A percentile compares a stretch with the other conserved stretches of the same genome.
Conservation (phyloP, 2,329 filamentous ascomycete genomes). For the Pyrenophora tritici-repentis region DNA sequence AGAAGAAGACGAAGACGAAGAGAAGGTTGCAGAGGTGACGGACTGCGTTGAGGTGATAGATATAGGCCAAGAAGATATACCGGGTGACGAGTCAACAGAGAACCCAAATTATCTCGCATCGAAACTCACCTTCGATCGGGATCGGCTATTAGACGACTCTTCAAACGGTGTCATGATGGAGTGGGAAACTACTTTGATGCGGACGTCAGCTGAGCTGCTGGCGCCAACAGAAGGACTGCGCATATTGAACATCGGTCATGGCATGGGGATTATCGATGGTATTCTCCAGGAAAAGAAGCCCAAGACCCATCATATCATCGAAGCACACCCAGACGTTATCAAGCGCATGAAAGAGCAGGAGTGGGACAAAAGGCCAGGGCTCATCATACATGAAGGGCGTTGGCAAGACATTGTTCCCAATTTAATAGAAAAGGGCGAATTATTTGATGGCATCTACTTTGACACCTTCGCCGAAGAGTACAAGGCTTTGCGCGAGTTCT, state of each 20-base stretch:
- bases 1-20: background rate
- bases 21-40: conserved; percentile 12
- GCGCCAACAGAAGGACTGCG: conserved; percentile 47
- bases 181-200: conserved; percentile 59
- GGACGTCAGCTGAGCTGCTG: conserved; percentile 51
- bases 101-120: conserved; percentile 57
- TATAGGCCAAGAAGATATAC: conserved; percentile 32
- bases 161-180: conserved; percentile 61
- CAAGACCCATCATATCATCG: conserved; percentile 55
- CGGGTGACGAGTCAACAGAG: conserved; percentile 45
- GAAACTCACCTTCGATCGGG: conserved; percentile 54
- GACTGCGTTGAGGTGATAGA: conserved; percentile 32
- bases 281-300: conserved; percentile 53
- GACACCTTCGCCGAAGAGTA: conserved; percentile 98
- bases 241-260: conserved; percentile 57
- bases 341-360: conserved; percentile 53
- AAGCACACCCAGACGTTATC: conserved; percentile 57
- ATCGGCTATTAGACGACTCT: conserved; percentile 54
- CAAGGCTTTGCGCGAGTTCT: conserved; percentile 80
- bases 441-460: conserved; percentile 74
- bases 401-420: conserved; percentile 57
- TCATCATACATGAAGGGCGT: conserved; percentile 54
- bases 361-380: conserved; percentile 56
- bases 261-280: conserved; percentile 58
- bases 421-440: conserved; percentile 49